phyloP scores from a whole-genome alignment of 163 green algal species.

The Scenedesmus sp. region DNA sequence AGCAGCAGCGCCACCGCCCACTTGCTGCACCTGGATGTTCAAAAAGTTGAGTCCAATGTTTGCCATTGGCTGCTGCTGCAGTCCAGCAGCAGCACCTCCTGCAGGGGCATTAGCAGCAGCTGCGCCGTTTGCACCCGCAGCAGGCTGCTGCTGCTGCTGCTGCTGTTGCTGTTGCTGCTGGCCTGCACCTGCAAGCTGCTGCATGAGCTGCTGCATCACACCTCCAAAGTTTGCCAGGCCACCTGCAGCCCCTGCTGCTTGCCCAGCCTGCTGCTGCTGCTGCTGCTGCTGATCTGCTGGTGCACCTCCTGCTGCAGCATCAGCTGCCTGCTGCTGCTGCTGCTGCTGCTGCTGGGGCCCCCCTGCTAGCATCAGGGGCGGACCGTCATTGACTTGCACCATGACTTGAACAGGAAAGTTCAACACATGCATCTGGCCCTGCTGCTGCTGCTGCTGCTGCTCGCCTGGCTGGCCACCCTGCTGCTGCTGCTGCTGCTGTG shows the following conservation, averaged over 20 bases:
- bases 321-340: slow-evolving; percentile 28
- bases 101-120: neutral
- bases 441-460: neutral
- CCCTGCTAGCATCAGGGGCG: neutral
- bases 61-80: neutral
- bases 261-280: neutral
- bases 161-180: slow-evolving; percentile 20
- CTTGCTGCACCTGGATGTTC: neutral
- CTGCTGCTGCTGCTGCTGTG: slow-evolving; percentile 12
- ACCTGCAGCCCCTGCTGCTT: neutral
- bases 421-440: neutral
- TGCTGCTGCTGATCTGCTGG: neutral
- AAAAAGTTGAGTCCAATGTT: too few species aligned
- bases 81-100: neutral
- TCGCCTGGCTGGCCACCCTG: neutral
- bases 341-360: slow-evolving; percentile 19
- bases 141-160: neutral
- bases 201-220: slow-evolving; percentile 27
- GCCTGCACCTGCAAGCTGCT: slow-evolving; percentile 3
- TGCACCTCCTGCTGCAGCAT: neutral
- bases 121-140: neutral
- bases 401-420: neutral
- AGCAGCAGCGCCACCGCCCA: neutral
- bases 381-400: neutral
- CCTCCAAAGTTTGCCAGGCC: neutral